A percentile compares a stretch with the other conserved stretches of the same genome.
These are phyloP conservation scores for Beauveria pseudobassiana DNA, from an alignment of 2,329 filamentous ascomycete genomes.

Conservation along the genomic window DNA sequence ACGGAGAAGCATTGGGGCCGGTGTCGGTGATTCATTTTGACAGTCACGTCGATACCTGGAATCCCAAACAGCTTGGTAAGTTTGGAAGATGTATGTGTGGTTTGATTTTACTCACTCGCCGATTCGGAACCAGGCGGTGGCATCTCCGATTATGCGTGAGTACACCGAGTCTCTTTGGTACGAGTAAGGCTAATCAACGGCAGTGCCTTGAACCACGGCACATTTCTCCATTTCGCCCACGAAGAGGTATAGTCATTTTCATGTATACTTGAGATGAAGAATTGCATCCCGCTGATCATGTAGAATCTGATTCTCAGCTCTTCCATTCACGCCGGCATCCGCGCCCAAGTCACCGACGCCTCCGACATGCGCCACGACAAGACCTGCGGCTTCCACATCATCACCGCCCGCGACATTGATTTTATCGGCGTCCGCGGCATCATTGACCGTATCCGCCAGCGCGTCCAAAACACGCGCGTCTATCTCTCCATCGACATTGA, in stretches of 20 bases:
- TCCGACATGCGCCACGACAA: slow-evolving; percentile 18
- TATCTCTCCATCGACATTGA: slow-evolving; percentile 74
- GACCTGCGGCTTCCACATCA: slow-evolving; percentile 17
- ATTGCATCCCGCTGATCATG: not conserved
- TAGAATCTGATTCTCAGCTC: slow-evolving; percentile 55
- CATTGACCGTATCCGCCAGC: slow-evolving; percentile 56
- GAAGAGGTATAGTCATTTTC: slow-evolving; percentile 13
- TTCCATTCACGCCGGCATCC: slow-evolving; percentile 70
- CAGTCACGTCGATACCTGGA: slow-evolving; percentile 37
- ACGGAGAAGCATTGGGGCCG: slow-evolving; percentile 50
- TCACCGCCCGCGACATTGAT: slow-evolving; percentile 55
- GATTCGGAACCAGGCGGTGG: slow-evolving; percentile 12
- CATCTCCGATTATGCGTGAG: slow-evolving; percentile 17
- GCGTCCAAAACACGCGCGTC: slow-evolving; percentile 64
- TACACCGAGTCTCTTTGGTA: not conserved
- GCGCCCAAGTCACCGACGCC: slow-evolving; percentile 57
- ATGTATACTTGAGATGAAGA: too few species aligned
- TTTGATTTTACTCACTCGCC: not conserved
- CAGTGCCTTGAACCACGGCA: slow-evolving; percentile 20
- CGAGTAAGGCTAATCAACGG: not conserved
- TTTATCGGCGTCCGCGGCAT: slow-evolving; percentile 63
- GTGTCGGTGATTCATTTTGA: slow-evolving; percentile 67
- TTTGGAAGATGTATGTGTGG: not conserved
- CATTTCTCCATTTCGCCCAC: slow-evolving; percentile 20
- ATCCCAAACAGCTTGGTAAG: slow-evolving; percentile 14